phyloP scores from a whole-genome alignment of 441 rosid species.

The Capsella rubella region DNA sequence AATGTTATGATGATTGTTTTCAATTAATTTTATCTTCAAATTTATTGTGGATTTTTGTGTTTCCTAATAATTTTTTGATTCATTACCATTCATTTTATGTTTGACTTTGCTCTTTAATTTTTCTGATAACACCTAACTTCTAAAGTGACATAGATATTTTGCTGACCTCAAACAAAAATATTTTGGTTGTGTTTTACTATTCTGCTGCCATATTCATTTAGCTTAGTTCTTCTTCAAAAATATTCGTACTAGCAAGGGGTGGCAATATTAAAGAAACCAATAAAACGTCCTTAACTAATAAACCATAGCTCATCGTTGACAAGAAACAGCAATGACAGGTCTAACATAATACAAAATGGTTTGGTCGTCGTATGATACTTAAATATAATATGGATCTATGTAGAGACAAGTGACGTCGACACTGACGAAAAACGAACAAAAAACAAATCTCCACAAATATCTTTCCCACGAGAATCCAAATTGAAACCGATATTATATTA shows the following conservation, averaged over 20 bases:
- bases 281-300: background rate
- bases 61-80: background rate
- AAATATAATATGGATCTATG: slow-evolving; percentile 6
- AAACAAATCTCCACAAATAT: slow-evolving; percentile 30
- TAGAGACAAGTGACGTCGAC: slow-evolving; percentile 33
- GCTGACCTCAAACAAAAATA: background rate
- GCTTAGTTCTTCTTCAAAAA: background rate
- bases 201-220: background rate
- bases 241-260: no score
- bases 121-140: background rate
- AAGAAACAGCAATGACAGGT: background rate
- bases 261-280: background rate
- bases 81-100: background rate
- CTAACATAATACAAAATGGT: background rate
- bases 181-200: background rate
- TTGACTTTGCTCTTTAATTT: background rate
- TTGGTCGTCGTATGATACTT: slow-evolving; percentile 13
- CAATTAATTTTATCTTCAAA: background rate
- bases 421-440: slow-evolving; percentile 38
- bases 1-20: background rate
- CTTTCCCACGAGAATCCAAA: slow-evolving; percentile 25
- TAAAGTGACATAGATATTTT: background rate
- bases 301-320: background rate
- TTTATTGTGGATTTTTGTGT: no score
- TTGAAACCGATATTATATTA: background rate